phyloP scores from a whole-genome alignment of 768 basidiomycete genomes.

The Leccinum aurantiacum region DNA sequence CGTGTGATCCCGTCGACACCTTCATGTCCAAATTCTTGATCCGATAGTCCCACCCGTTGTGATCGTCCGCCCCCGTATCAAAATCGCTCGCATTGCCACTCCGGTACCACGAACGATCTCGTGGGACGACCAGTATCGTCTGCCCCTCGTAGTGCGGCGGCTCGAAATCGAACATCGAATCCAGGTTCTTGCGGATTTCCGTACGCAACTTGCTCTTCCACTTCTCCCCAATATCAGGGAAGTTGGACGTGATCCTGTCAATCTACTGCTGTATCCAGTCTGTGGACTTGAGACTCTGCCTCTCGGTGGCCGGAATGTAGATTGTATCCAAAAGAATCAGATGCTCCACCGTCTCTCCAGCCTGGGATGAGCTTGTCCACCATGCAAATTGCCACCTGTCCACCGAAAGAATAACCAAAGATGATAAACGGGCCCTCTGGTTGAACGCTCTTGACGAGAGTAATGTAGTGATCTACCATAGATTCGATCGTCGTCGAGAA shows the following conservation, averaged over 20 bases:
- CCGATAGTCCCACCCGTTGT: conserved; percentile 32
- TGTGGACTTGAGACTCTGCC: conserved; percentile 32
- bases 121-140: conserved; percentile 30
- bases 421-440: conserved; percentile 29
- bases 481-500: conserved; percentile 30
- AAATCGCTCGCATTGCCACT: conserved; percentile 30
- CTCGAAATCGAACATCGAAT: conserved; percentile 35
- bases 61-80: conserved; percentile 32
- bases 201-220: conserved; percentile 31
- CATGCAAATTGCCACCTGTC: conserved; percentile 30
- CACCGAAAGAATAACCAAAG: conserved; percentile 30
- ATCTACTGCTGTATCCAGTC: conserved; percentile 32
- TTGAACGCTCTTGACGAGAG: conserved; percentile 28
- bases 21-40: conserved; percentile 30
- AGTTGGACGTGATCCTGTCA: conserved; percentile 32
- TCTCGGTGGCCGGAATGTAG: conserved; percentile 28
- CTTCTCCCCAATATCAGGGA: conserved; percentile 33
- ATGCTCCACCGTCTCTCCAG: conserved; percentile 26
- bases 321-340: conserved; percentile 33
- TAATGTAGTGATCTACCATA: conserved; percentile 34
- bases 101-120: conserved; percentile 34
- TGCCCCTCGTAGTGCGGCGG: conserved; percentile 26
- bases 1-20: conserved; percentile 28
- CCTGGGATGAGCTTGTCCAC: conserved; percentile 24
- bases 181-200: conserved; percentile 34